Base-by-base conservation (phyloP, 352 stramenopile species). In the Phytophthora sansomeana region DNA sequence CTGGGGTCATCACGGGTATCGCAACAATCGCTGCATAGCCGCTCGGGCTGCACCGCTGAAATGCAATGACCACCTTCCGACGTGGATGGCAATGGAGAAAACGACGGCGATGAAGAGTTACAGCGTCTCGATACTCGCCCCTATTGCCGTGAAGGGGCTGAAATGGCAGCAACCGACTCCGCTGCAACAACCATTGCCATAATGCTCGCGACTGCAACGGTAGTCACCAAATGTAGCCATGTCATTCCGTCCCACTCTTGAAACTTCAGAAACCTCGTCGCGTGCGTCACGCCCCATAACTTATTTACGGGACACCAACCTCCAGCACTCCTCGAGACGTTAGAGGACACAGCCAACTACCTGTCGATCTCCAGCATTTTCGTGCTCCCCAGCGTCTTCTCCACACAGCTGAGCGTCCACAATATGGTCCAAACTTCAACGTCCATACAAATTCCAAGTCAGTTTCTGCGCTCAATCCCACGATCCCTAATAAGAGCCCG, bases 1-100 rank as follows among this genome's bases (percentile, higher is more conserved):
- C 55, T 71, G 17, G 49, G 32, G 55, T 65, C 56, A 71, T 71
- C 63, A 61, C 19, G 9, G 48, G 63, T 17, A 51, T 60, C 42
- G 55, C 56, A 71, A 71, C 26, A 14, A 10, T 33, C 6, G 54
- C 62, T 59, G 21, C 53, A 63, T 54, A 64, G 46, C 39, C 36
- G 28, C 24, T 51, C 47, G n/a, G 30, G 2, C 21, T 21, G 42
- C 24, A 26, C n/a, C 28, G n/a, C 2, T 63, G 50, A 68, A 63
- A 63, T 68, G 51, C 60, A 68, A 57, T n/a, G n/a, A n/a, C n/a
- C 33, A 39, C 24, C 38, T 24, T 26, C 4, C 38, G n/a, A n/a
- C 3, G 9, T 8, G 9, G 9, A 9, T 43, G 14, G 36, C 16
- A n/a, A 44, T 44, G n/a, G 5, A 19, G n/a, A n/a, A n/a, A 44